Base-by-base conservation (phyloP, 73 alveolate species). In the Paramecium bursaria region DNA sequence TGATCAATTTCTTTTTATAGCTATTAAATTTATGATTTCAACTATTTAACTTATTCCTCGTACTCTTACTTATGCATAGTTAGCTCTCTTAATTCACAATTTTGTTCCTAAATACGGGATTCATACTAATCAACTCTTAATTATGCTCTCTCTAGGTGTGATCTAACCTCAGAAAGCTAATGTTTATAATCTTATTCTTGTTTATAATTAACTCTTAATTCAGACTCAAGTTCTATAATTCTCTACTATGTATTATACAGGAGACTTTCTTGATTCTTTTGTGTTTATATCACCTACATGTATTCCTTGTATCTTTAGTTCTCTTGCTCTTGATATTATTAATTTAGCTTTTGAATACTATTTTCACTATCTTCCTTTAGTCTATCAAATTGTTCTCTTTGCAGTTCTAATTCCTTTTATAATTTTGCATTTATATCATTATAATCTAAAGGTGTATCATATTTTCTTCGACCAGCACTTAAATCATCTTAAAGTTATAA, bases 321-420 rank as follows among this genome's bases (percentile, higher is more conserved):
- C 33, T 57, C 76, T n/a, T 14, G 0, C 15, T 57, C 76, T 27
- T 57, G 35, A 57, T n/a, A 57, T 57, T 57, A 30, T 57, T 57
- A 23, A 30, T 57, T 5, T 2, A 22, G 17, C 33, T 50, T 57
- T 57, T 57, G 2, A 3, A 57, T 3, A 4, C 51, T 57, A 0
- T 30, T 23, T 57, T 57, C 76, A 67, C 44, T 67, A 21, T 67
- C 82, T 21, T 67, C 82, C 13, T 27, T 67, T 39, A 67, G 14
- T 42, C 46, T 67, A 14, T 67, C 82, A 2, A 23, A 13, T 67
- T 31, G 44, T 3, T 67, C 82, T 39, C 50, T 67, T 3, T 11
- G 23, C 6, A 35, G 14, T 0, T 67, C 82, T 7, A 67, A 15
- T 67, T 67, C 82, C 21, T 57, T 67, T 42, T 67, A 1, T 39